Evolutionary conservation across 345 rosid genomes (phyloP), one percentile per base, ranked within the genome.

Genomic region (Eucalyptus erythrocorys): DNA sequence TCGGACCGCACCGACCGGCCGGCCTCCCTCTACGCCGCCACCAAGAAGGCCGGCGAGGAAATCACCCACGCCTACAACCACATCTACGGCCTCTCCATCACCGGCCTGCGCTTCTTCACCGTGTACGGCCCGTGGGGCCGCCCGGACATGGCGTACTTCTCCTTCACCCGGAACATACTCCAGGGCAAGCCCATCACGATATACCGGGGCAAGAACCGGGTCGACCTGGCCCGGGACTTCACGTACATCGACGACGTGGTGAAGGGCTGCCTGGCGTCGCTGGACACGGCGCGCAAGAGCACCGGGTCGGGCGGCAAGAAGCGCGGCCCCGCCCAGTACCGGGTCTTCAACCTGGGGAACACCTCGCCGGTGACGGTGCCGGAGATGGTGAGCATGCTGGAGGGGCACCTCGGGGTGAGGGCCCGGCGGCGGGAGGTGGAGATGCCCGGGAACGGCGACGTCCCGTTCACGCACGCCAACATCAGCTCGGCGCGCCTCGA

Each of bases 391-490:
- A 92, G 90, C 19, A 95, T 96, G 19, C 88, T 96, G 92, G 99
- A 95, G 93, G 92, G 90, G 92, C 95, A 94, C 87, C 90, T 96
- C 87, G 94, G 94, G 90, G 90, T 90, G 88, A 96, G 95, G 47
- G 98, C 98, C 3, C 94, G 93, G 91, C 94, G 91, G 90, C 93
- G 93, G 43, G 86, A 88, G 10, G 90, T 95, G 45, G 95, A 95
- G 40, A 95, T 96, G 97, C 98, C 98, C 1, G 95, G 98, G 89
- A 96, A 96, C 94, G 98, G 98, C 88, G 98, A 96, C 97, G 98
- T 96, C 26, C 97, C 97, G 48, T 96, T 93, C 88, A 96, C 98
- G 3, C 98, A 96, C 34, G 98, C 98, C 6, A 96, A 96, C 89
- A 96, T 96, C 19, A 95, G 96, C 89, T 87, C 87, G n/a, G 98